Evolutionary conservation across 108 stramenopile species (phyloP).

Genomic region (Cylindrotheca closterium): DNA sequence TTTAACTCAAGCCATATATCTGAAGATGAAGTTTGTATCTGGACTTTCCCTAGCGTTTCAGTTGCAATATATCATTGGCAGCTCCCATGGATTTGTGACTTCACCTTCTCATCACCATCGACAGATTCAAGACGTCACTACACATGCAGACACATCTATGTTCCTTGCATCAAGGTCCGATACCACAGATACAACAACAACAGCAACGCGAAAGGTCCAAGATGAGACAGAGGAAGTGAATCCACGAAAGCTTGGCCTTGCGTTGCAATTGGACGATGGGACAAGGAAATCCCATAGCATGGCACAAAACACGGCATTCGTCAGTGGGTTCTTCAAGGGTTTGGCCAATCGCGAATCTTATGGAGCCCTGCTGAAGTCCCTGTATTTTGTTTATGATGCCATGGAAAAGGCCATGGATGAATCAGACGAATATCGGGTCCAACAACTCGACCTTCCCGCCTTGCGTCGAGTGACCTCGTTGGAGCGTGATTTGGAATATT

Average conservation of each 20-base stretch:
- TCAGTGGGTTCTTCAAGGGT: conserved; percentile 72
- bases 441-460: conserved; percentile 32
- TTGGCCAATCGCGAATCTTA: conserved; percentile 40
- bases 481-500: conserved; percentile 62
- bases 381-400: conserved; percentile 59
- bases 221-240: conserved; percentile 33
- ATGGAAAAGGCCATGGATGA: conserved; percentile 55
- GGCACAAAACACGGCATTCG: conserved; percentile 62
- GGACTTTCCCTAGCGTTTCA: too few species aligned
- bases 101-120: too few species aligned
- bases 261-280: conserved; percentile 51
- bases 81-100: too few species aligned
- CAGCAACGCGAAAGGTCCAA: neutral
- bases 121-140: too few species aligned
- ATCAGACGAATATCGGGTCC: conserved; percentile 8
- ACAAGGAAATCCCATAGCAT: conserved; percentile 63
- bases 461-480: conserved; percentile 44
- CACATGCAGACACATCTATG: too few species aligned
- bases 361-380: conserved; percentile 32
- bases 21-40: too few species aligned
- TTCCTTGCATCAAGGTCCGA: too few species aligned
- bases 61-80: too few species aligned
- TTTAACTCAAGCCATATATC: too few species aligned
- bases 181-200: too few species aligned
- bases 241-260: conserved; percentile 41